Evolutionary conservation across 805 yeast genomes (phyloP).

Genomic region (Metschnikowia drakensbergensis): DNA sequence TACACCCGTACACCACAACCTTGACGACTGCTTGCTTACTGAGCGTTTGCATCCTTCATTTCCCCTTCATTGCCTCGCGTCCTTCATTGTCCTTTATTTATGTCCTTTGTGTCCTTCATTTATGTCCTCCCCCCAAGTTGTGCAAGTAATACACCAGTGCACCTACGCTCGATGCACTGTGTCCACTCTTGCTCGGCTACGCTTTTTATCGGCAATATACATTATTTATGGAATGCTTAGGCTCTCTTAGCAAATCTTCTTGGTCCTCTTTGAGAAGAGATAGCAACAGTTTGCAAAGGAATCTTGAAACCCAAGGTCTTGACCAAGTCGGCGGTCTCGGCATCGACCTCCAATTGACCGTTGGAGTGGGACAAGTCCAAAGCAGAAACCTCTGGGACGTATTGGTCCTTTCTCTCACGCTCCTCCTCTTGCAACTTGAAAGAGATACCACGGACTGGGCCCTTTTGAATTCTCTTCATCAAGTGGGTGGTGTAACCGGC

Average conservation of each 20-base stretch:
- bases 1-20: conserved; percentile 12
- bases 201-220: conserved; percentile 17
- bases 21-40: not conserved
- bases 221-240: conserved; percentile 39
- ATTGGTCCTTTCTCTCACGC: conserved; percentile 99
- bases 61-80: too few species aligned
- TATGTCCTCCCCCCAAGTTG: too few species aligned
- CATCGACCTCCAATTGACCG: conserved; percentile 94
- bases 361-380: conserved; percentile 95
- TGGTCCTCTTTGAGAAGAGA: conserved; percentile 83
- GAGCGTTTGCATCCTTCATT: too few species aligned
- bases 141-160: not conserved
- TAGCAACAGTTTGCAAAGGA: conserved; percentile 80
- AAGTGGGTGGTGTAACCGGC: conserved; percentile 99
- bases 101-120: too few species aligned
- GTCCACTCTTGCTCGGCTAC: too few species aligned
- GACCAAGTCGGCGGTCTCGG: conserved; percentile 93
- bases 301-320: conserved; percentile 86
- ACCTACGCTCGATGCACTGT: not conserved
- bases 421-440: conserved; percentile 99
- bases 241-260: conserved; percentile 92
- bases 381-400: conserved; percentile 99
- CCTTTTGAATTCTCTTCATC: conserved; percentile 99
- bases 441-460: conserved; percentile 99
- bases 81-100: too few species aligned